Evolutionary conservation across 192 early-diverging fungal species (phyloP).

Genomic region (Phlyctochytrium arcticum): DNA sequence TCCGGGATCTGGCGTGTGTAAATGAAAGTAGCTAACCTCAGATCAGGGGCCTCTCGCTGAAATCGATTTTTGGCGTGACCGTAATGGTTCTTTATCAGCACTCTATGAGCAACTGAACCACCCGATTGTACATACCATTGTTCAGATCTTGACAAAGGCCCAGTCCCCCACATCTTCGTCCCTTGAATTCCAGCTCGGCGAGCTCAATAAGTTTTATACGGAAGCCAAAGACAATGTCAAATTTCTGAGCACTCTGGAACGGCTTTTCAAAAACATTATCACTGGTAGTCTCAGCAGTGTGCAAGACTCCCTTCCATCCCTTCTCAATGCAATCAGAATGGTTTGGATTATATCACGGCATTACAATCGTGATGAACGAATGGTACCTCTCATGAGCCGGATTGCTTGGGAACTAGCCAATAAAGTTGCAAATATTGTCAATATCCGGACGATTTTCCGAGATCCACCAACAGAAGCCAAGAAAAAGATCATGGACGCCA

Average conservation of each 20-base stretch:
- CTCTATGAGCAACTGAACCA: slow-evolving; percentile 58
- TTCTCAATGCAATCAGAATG: slow-evolving; percentile 63
- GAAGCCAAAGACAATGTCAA: slow-evolving; percentile 67
- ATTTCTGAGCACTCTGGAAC: slow-evolving; percentile 58
- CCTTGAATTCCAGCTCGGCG: slow-evolving; percentile 52
- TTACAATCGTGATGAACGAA: slow-evolving; percentile 62
- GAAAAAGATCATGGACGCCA: slow-evolving; percentile 54
- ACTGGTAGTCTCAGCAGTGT: slow-evolving; percentile 49
- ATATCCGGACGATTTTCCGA: slow-evolving; percentile 51
- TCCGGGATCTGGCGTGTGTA: slow-evolving; percentile 2
- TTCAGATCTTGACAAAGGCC: slow-evolving; percentile 43
- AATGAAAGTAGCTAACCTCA: background rate
- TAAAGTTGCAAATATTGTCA: slow-evolving; percentile 55
- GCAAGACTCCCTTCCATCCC: slow-evolving; percentile 50
- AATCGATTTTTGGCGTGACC: slow-evolving; percentile 61
- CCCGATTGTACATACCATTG: slow-evolving; percentile 53
- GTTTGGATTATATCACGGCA: slow-evolving; percentile 67
- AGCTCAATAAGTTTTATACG: slow-evolving; percentile 57
- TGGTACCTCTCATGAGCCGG: slow-evolving; percentile 60
- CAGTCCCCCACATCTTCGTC: slow-evolving; percentile 40
- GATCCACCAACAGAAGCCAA: slow-evolving; percentile 49
- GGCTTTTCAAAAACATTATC: slow-evolving; percentile 61
- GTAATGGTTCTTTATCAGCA: slow-evolving; percentile 50
- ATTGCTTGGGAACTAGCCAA: slow-evolving; percentile 62
- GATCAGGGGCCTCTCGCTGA: slow-evolving; percentile 56